These are phyloP conservation scores for Pyricularia sp. DNA, from an alignment of 2,329 filamentous ascomycete genomes.

Conservation along the genomic window DNA sequence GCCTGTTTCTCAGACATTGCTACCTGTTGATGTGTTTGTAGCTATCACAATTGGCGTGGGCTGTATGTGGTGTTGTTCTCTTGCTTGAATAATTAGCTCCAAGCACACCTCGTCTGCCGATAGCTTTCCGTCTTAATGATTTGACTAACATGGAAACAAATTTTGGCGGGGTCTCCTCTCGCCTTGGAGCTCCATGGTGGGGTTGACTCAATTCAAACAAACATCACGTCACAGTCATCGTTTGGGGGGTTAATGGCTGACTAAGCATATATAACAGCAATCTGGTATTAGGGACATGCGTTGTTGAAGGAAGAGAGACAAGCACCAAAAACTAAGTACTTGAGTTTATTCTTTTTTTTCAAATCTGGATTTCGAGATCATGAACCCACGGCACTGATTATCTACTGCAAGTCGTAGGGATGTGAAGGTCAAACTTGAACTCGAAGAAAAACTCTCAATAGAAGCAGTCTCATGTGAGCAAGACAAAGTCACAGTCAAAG, in stretches of 20 bases:
- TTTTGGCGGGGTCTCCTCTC: background rate
- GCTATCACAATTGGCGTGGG: background rate
- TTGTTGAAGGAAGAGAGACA: too few relatives aligned
- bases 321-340: too few relatives aligned
- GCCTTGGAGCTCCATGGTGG: constrained; percentile 1
- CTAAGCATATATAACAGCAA: background rate
- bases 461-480: background rate
- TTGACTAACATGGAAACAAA: background rate
- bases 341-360: too few relatives aligned
- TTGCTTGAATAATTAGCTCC: background rate
- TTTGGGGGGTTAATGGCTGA: background rate
- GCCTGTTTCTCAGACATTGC: constrained; percentile 3
- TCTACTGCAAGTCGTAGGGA: too few relatives aligned
- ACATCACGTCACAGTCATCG: background rate
- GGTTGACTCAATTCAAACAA: constrained; percentile 2
- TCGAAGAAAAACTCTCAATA: background rate
- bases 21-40: background rate
- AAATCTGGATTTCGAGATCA: too few relatives aligned
- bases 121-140: background rate
- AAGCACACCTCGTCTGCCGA: background rate
- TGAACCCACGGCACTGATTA: too few relatives aligned
- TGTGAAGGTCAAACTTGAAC: too few relatives aligned
- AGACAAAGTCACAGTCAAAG: background rate
- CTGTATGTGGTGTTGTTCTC: background rate
- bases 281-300: too few relatives aligned